Conservation (phyloP, 805 yeast genomes). For the Spencermartinsiella europaea region DNA sequence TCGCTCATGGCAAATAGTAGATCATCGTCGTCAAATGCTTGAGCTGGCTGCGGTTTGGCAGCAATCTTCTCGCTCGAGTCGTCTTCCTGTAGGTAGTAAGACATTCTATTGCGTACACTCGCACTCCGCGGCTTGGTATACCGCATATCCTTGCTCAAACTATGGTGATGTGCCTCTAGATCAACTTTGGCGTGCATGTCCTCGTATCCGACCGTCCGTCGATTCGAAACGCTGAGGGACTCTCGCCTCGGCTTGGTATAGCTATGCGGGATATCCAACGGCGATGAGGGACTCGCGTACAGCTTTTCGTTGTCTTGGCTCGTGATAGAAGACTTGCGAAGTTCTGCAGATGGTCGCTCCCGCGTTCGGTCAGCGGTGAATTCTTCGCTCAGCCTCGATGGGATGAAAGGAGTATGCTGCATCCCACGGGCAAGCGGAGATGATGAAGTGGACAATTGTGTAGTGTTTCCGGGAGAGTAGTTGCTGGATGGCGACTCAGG, state of each 20-base stretch:
- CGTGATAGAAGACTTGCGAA: background rate
- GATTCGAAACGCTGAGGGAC: conserved; percentile 14
- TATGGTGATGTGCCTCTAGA: conserved; percentile 19
- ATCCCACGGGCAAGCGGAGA: conserved; percentile 8
- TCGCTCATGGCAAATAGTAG: conserved; percentile 37
- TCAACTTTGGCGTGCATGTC: conserved; percentile 16
- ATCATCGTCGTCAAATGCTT: conserved; percentile 31
- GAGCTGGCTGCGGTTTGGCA: conserved; percentile 4
- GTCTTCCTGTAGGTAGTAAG: conserved; percentile 14
- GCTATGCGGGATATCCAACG: conserved; percentile 19
- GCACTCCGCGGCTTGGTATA: background rate
- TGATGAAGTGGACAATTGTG: conserved; percentile 5
- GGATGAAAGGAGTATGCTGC: conserved; percentile 31
- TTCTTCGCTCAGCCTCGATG: conserved; percentile 34
- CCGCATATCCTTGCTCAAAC: conserved; percentile 7
- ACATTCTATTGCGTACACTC: conserved; percentile 10
- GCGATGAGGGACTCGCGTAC: conserved; percentile 8
- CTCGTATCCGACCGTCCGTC: conserved; percentile 16
- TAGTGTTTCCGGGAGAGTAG: background rate
- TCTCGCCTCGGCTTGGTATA: conserved; percentile 8
- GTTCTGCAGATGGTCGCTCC: background rate
- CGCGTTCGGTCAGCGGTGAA: conserved; percentile 16
- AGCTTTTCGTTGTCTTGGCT: background rate
- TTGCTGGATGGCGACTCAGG: conserved; percentile 8
- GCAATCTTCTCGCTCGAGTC: background rate